Conservation (phyloP, 331 rosid genomes). For the Quercus lobata region DNA sequence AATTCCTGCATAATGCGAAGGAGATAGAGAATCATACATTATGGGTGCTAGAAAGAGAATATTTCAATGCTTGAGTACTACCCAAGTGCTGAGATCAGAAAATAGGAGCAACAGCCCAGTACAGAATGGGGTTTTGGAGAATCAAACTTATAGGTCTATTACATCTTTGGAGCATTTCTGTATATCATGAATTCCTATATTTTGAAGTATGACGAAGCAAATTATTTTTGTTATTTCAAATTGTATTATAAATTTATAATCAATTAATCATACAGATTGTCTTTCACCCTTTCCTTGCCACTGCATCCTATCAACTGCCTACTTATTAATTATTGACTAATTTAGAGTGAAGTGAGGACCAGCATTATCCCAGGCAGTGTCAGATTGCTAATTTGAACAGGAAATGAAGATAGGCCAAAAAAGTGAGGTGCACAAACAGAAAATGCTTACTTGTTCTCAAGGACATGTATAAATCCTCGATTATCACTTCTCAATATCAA, state of each 20-base stretch:
- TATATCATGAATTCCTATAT: neutral
- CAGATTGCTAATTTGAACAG: constrained; percentile 5
- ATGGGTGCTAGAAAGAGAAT: neutral
- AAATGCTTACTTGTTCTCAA: constrained; percentile 16
- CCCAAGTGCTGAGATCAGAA: neutral
- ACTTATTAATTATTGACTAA: neutral
- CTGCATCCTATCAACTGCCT: neutral
- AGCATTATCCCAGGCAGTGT: neutral
- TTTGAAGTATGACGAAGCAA: neutral
- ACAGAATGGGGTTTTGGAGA: neutral
- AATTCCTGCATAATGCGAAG: neutral
- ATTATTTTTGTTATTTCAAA: neutral
- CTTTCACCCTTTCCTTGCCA: neutral
- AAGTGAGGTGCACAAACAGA: neutral
- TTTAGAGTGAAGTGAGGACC: neutral
- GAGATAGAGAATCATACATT: neutral
- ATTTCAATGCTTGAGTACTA: neutral
- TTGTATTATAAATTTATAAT: neutral
- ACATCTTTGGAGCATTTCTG: neutral
- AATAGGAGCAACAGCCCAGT: neutral
- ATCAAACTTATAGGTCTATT: neutral
- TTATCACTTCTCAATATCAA: constrained; percentile 48
- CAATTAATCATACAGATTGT: neutral
- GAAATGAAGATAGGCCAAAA: neutral
- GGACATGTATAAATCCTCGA: constrained; percentile 11